Evolutionary conservation across 768 basidiomycete species (phyloP).

Genomic region (Auricularia sp.): DNA sequence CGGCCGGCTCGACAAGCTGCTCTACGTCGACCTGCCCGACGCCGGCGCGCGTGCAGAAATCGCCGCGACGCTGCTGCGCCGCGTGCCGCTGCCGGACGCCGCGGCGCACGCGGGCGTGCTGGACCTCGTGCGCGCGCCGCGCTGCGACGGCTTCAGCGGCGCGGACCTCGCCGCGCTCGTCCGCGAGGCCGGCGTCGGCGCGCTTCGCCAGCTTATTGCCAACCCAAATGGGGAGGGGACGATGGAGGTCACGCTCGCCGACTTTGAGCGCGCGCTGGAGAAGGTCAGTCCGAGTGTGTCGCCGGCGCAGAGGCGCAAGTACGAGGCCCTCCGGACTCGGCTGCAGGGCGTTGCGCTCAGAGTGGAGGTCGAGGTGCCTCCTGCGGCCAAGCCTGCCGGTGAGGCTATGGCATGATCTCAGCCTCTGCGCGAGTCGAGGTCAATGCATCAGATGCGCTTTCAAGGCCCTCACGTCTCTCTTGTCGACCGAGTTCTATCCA

Average conservation of each 20-base stretch:
- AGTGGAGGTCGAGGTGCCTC: no score
- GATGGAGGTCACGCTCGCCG: conserved; percentile 46
- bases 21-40: conserved; percentile 84
- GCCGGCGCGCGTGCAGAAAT: conserved; percentile 74
- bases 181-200: conserved; percentile 82
- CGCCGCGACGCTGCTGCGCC: conserved; percentile 57
- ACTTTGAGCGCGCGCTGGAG: conserved; percentile 65
- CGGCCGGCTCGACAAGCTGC: conserved; percentile 84
- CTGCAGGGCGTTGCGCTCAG: conserved; percentile 27
- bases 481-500: rapidly evolving
- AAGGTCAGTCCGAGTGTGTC: conserved; percentile 87
- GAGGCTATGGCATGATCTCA: background rate
- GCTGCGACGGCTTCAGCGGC: conserved; percentile 83
- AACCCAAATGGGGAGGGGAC: conserved; percentile 20
- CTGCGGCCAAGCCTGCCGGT: background rate
- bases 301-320: conserved; percentile 66
- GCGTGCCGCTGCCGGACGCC: conserved; percentile 48
- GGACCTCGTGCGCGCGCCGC: conserved; percentile 40
- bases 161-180: conserved; percentile 85
- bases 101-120: conserved; percentile 22
- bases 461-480: no score
- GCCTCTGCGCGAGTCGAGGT: no score
- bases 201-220: conserved; percentile 44
- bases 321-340: conserved; percentile 69
- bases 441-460: no score